Evolutionary conservation across 441 rosid genomes (phyloP).

Genomic region (Syzygium syzygioides): DNA sequence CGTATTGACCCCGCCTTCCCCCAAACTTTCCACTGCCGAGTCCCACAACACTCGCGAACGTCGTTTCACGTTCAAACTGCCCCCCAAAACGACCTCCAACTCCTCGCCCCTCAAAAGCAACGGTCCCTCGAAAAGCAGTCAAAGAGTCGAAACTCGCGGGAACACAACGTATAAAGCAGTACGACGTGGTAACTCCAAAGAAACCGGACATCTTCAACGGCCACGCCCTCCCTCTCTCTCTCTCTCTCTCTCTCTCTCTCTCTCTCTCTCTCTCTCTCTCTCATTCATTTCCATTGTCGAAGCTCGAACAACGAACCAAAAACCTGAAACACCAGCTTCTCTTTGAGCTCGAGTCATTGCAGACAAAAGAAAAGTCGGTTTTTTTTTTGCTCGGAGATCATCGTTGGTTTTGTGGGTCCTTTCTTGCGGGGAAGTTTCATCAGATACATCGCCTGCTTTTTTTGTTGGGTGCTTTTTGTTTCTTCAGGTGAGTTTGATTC

Average conservation of each 20-base stretch:
- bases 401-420: neutral
- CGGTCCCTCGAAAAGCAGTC: neutral
- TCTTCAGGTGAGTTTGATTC: neutral
- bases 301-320: neutral
- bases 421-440: neutral
- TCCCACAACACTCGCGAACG: neutral
- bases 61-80: neutral
- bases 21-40: neutral
- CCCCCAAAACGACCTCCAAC: neutral
- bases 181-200: neutral
- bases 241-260: neutral
- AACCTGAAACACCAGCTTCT: neutral
- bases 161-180: constrained; percentile 2
- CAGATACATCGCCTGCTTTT: neutral
- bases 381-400: neutral
- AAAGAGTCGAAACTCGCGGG: constrained; percentile 34
- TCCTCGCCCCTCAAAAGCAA: neutral
- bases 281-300: neutral
- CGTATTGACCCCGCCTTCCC: neutral
- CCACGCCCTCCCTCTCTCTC: neutral
- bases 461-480: neutral
- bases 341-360: neutral
- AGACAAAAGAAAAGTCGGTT: neutral
- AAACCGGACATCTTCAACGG: constrained; percentile 27
- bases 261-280: neutral